Conservation (phyloP, 78 protist species). For the Carpediemonas membranifera region DNA sequence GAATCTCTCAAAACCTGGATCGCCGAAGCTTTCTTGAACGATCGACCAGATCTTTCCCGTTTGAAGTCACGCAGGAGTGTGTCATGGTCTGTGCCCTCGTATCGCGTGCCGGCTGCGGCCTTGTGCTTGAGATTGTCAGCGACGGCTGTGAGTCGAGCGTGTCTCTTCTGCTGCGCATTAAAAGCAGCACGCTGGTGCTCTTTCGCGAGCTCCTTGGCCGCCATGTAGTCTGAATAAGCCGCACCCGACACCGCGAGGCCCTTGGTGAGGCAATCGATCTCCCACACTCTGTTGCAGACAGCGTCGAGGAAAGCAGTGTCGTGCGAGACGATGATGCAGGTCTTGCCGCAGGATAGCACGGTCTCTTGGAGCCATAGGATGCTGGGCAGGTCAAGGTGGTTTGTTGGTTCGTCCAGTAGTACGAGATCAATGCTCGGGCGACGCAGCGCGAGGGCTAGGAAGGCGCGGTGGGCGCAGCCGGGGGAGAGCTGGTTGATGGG, state of each 20-base stretch:
- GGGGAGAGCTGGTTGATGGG: not conserved
- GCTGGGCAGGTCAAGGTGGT: slow-evolving; percentile 72
- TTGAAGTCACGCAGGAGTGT: not conserved
- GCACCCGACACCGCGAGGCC: slow-evolving; percentile 3
- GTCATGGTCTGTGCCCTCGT: not conserved
- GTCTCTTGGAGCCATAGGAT: slow-evolving; percentile 72
- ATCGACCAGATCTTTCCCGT: not conserved
- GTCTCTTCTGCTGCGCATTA: not conserved
- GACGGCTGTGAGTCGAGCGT: not conserved
- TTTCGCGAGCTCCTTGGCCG: not conserved
- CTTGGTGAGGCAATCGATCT: not conserved
- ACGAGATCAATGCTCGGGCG: slow-evolving; percentile 23
- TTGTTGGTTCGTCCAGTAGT: slow-evolving; percentile 85
- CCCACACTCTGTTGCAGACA: slow-evolving; percentile 36
- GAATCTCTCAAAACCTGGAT: not conserved
- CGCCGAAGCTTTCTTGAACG: not conserved
- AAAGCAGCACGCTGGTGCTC: not conserved
- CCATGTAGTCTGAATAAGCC: not conserved
- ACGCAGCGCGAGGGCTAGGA: slow-evolving; percentile 62
- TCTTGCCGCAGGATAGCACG: slow-evolving; percentile 22
- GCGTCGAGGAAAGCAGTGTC: slow-evolving; percentile 52
- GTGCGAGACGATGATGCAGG: slow-evolving; percentile 36
- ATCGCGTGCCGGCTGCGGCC: not conserved
- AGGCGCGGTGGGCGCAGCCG: not conserved
- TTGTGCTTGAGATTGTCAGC: not conserved